Percentiles rank a stretch among this genome's conserved stretches.
phyloP scores from a whole-genome alignment of 2,329 filamentous ascomycete species.

The Neofusicoccum laricinum region DNA sequence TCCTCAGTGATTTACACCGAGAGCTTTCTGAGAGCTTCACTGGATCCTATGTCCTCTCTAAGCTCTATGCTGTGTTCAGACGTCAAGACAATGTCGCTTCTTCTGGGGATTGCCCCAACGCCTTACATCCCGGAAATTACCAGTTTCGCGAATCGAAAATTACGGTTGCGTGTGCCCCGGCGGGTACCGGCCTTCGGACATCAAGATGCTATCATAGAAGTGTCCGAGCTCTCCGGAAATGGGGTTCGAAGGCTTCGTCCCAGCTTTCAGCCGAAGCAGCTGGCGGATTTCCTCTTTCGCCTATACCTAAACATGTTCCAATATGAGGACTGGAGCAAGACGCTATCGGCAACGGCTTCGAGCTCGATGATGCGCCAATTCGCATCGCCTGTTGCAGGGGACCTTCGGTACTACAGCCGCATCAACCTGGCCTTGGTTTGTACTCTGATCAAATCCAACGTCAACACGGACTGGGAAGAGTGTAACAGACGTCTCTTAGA shows the following conservation, averaged over 20 bases:
- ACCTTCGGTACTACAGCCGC: neutral
- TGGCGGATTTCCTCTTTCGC: neutral
- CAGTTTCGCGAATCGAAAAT: neutral
- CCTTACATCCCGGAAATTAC: neutral
- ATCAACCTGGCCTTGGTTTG: neutral
- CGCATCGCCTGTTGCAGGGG: neutral
- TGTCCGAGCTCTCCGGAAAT: too few species aligned
- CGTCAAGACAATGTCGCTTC: constrained; percentile 43
- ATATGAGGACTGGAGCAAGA: neutral
- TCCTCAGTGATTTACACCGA: constrained; percentile 53
- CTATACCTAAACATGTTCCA: constrained; percentile 2
- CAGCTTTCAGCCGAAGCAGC: neutral
- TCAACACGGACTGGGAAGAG: neutral
- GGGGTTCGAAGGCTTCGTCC: neutral
- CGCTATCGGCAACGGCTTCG: neutral
- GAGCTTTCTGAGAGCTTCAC: constrained; percentile 33
- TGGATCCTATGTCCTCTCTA: constrained; percentile 31
- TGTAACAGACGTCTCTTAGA: neutral
- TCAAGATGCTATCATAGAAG: neutral
- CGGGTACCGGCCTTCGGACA: neutral
- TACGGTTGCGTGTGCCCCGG: neutral
- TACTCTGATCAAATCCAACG: neutral
- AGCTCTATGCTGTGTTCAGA: constrained; percentile 45
- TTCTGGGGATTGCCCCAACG: constrained; percentile 36
- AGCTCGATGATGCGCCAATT: neutral